Conservation (phyloP, 2,329 filamentous ascomycete species). For the Tolypocladium tropicale region DNA sequence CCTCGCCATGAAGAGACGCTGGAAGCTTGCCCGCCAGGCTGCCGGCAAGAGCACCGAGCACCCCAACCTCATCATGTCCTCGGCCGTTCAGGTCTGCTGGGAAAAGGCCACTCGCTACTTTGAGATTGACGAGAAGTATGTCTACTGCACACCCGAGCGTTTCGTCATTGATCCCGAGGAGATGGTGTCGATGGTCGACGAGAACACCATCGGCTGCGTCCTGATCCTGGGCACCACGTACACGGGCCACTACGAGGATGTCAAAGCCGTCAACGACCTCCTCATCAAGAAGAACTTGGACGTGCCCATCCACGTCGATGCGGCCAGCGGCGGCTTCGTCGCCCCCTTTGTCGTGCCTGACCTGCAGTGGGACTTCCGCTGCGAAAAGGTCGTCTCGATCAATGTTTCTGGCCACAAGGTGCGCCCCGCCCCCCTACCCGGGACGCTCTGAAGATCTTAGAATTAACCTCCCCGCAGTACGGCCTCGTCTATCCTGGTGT, state of each 20-base stretch:
- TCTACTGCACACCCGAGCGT: constrained; percentile 51
- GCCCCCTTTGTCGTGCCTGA: constrained; percentile 81
- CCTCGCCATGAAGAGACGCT: constrained; percentile 90
- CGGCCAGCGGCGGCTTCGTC: constrained; percentile 85
- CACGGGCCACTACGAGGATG: constrained; percentile 91
- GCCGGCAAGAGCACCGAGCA: constrained; percentile 70
- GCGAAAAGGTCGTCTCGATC: constrained; percentile 83
- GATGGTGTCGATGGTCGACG: constrained; percentile 50
- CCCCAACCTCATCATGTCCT: constrained; percentile 93
- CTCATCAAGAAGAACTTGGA: constrained; percentile 66
- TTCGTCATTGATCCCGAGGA: constrained; percentile 55
- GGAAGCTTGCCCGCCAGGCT: constrained; percentile 77
- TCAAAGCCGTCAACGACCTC: constrained; percentile 84
- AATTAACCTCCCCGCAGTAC: constrained; percentile 25
- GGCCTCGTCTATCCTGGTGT: constrained; percentile 76
- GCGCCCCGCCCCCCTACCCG: constrained; percentile 19
- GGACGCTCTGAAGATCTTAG: background rate
- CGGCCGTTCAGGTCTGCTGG: constrained; percentile 95
- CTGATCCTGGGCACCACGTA: constrained; percentile 88
- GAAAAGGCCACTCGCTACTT: constrained; percentile 87
- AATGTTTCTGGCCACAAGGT: constrained; percentile 89
- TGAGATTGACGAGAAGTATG: constrained; percentile 82
- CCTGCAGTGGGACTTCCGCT: constrained; percentile 84
- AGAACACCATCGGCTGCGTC: constrained; percentile 83
- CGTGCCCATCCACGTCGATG: constrained; percentile 86